Percentiles rank a stretch among this genome's conserved stretches.
These are phyloP conservation scores for Omphalotus olearius DNA, from an alignment of 1,284 basidiomycete genomes.

Conservation along the genomic window DNA sequence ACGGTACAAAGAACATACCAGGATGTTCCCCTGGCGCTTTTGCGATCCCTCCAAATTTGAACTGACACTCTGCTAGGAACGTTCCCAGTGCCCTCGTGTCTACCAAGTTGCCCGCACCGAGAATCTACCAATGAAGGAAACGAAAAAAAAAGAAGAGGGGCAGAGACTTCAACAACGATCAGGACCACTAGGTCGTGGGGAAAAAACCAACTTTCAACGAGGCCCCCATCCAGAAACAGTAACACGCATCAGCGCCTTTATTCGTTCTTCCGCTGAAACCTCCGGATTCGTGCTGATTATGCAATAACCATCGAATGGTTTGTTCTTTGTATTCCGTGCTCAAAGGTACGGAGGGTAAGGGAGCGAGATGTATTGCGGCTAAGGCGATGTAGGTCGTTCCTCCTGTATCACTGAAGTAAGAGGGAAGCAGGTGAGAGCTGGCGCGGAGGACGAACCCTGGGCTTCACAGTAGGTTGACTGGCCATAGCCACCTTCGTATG, in stretches of 20 bases:
- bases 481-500: slow-evolving; percentile 91
- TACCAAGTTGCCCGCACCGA: slow-evolving; percentile 54
- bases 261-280: slow-evolving; percentile 86
- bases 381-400: slow-evolving; percentile 93
- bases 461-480: slow-evolving; percentile 81
- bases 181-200: too few species aligned
- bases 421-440: neutral
- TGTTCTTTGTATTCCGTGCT: slow-evolving; percentile 39
- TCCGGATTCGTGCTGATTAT: slow-evolving; percentile 62
- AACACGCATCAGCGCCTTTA: slow-evolving; percentile 88
- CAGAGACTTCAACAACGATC: neutral
- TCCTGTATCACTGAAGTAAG: slow-evolving; percentile 40
- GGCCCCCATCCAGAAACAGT: slow-evolving; percentile 92
- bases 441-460: slow-evolving; percentile 49
- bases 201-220: slow-evolving; percentile 56
- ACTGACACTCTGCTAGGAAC: slow-evolving; percentile 77
- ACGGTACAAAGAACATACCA: slow-evolving; percentile 39
- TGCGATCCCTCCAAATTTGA: slow-evolving; percentile 79
- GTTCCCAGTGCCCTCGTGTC: slow-evolving; percentile 48
- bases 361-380: slow-evolving; percentile 66
- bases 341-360: slow-evolving; percentile 23
- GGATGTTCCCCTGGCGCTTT: slow-evolving; percentile 78
- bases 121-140: slow-evolving; percentile 44
- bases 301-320: slow-evolving; percentile 75
- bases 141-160: neutral